These are phyloP conservation scores for Kwoniella dejecticola DNA, from an alignment of 768 basidiomycete genomes.

Conservation along the genomic window DNA sequence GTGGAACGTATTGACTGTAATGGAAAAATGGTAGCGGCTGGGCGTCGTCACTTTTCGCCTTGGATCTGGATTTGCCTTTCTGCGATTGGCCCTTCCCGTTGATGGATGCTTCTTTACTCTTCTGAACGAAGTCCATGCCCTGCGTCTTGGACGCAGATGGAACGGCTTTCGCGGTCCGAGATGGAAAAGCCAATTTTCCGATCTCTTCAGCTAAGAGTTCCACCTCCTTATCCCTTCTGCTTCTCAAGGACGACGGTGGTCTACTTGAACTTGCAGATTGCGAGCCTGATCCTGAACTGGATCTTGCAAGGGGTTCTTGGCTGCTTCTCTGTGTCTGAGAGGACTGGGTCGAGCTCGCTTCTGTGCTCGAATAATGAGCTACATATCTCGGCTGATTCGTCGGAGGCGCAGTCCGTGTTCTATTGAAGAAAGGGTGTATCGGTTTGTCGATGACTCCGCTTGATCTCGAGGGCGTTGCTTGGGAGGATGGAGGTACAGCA, in stretches of 20 bases:
- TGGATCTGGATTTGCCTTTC: background rate
- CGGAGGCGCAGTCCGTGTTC: constrained; percentile 20
- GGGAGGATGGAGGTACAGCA: constrained; percentile 7
- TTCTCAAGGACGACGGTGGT: background rate
- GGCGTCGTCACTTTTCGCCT: no score
- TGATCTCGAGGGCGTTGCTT: background rate
- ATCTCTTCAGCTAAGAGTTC: constrained; percentile 17
- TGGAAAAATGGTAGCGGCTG: constrained; percentile 29
- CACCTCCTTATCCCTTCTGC: background rate
- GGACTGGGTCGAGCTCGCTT: constrained; percentile 12
- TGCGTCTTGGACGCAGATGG: background rate
- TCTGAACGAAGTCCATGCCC: background rate
- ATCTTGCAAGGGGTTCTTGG: background rate
- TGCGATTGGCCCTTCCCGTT: background rate
- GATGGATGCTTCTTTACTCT: background rate
- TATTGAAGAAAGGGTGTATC: constrained; percentile 49
- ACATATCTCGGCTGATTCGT: constrained; percentile 33
- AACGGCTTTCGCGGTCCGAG: background rate
- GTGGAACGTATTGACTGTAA: constrained; percentile 12
- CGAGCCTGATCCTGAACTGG: background rate
- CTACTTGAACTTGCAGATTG: background rate
- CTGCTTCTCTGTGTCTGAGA: background rate
- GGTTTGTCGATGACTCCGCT: constrained; percentile 3
- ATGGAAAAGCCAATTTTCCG: background rate
- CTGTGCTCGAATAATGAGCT: constrained; percentile 37